phyloP scores from a whole-genome alignment of 768 basidiomycete genomes.

The Coprinellus micaceus region DNA sequence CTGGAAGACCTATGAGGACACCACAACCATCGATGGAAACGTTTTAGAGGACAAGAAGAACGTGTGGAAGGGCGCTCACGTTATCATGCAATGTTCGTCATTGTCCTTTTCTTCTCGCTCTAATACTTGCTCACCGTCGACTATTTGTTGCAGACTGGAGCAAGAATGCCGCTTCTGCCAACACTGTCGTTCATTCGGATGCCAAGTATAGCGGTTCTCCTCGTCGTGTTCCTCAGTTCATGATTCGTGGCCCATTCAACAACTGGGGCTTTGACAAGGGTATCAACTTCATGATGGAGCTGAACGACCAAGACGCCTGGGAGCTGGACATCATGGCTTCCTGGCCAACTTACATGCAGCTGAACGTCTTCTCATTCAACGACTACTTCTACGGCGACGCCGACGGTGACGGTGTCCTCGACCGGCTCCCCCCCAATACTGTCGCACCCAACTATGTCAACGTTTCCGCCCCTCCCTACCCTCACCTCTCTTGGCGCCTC shows the following conservation, averaged over 20 bases:
- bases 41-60: conserved; percentile 46
- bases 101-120: too few species aligned
- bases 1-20: conserved; percentile 78
- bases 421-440: conserved; percentile 87
- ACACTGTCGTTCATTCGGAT: conserved; percentile 77
- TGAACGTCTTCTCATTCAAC: conserved; percentile 89
- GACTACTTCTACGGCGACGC: conserved; percentile 91
- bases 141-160: conserved; percentile 96
- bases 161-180: conserved; percentile 53
- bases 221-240: conserved; percentile 82
- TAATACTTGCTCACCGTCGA: too few species aligned
- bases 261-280: conserved; percentile 90
- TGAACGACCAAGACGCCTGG: conserved; percentile 66
- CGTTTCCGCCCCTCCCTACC: conserved; percentile 85
- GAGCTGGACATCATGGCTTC: conserved; percentile 83
- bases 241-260: conserved; percentile 89
- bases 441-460: conserved; percentile 85
- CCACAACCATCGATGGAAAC: conserved; percentile 57
- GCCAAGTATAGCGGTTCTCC: conserved; percentile 47
- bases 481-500: conserved; percentile 86
- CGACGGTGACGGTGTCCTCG: conserved; percentile 83
- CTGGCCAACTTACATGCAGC: conserved; percentile 88
- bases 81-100: conserved; percentile 87
- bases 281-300: conserved; percentile 64
- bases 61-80: conserved; percentile 82